These are phyloP conservation scores for Silene latifolia DNA, from an alignment of 148 eudicot species.

Conservation along the genomic window DNA sequence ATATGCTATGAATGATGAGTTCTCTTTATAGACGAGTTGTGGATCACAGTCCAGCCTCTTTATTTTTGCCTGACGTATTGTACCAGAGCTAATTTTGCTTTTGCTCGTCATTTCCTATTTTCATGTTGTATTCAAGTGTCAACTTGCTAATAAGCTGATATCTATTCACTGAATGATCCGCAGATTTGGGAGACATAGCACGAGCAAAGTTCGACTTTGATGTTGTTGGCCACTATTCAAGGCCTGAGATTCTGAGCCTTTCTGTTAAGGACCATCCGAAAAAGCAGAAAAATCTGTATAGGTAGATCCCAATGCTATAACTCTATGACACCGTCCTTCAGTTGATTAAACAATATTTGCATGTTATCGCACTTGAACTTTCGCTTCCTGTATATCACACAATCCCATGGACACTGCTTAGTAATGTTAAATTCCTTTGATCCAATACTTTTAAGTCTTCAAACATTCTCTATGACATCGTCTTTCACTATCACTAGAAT, in stretches of 20 bases:
- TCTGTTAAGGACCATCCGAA: constrained; percentile 70
- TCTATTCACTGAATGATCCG: constrained; percentile 19
- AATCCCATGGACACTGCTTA: too few relatives aligned
- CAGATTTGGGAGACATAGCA: constrained; percentile 86
- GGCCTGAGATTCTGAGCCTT: constrained; percentile 76
- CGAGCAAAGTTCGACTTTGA: constrained; percentile 89
- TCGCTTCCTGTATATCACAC: background rate
- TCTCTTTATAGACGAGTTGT: background rate
- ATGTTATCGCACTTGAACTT: background rate
- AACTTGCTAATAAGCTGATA: constrained; percentile 12
- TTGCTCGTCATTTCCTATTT: background rate
- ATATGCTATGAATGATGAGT: too few relatives aligned
- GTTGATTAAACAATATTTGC: background rate
- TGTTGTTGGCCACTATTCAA: constrained; percentile 88
- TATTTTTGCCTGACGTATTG: background rate
- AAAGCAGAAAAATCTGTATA: constrained; percentile 34
- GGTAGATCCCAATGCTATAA: constrained; percentile 6
- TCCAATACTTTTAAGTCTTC: too few relatives aligned
- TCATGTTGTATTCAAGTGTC: background rate
- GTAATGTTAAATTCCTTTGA: too few relatives aligned
- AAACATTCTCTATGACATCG: too few relatives aligned
- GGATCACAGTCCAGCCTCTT: background rate
- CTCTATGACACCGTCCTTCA: background rate
- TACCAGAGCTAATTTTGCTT: background rate
- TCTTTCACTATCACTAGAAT: too few relatives aligned